These are phyloP conservation scores for Metschnikowia noctiluminum DNA, from an alignment of 805 yeast genomes.

Conservation along the genomic window DNA sequence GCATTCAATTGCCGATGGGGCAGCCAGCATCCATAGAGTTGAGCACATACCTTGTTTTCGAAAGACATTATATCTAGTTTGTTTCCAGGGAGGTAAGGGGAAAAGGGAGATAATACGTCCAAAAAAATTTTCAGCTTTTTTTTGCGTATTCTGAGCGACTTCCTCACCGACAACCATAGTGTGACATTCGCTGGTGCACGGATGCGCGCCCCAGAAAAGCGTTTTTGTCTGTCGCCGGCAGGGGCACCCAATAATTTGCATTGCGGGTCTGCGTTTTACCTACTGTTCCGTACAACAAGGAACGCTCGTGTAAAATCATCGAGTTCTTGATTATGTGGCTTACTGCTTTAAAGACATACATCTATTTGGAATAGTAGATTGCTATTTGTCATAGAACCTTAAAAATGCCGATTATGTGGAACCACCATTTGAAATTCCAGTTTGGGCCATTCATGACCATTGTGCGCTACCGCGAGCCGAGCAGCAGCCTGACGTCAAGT, in stretches of 20 bases:
- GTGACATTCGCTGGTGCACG: slow-evolving; percentile 14
- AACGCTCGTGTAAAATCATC: not conserved
- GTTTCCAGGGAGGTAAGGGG: slow-evolving; percentile 7
- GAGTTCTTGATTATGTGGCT: too few relatives aligned
- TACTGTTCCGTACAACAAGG: slow-evolving; percentile 2
- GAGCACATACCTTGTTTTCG: slow-evolving; percentile 45
- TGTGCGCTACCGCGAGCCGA: not conserved
- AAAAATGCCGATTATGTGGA: too few relatives aligned
- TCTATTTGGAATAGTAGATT: too few relatives aligned
- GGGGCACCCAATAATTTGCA: not conserved
- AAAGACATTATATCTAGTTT: slow-evolving; percentile 36
- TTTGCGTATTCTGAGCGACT: slow-evolving; percentile 19
- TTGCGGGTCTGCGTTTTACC: slow-evolving; percentile 1
- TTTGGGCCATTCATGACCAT: not conserved
- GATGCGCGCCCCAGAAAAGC: slow-evolving; percentile 4
- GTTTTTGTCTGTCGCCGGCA: not conserved
- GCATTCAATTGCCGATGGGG: slow-evolving; percentile 1
- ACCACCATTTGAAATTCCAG: not conserved
- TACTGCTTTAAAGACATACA: too few relatives aligned
- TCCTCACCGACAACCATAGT: slow-evolving; percentile 11
- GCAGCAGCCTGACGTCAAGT: not conserved
- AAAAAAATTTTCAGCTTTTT: slow-evolving; percentile 20
- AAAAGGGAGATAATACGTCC: slow-evolving; percentile 12
- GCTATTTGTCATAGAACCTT: too few relatives aligned
- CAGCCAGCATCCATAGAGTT: too few relatives aligned